These are phyloP conservation scores for Rosa lucieae DNA, from an alignment of 306 rosid genomes.

Conservation along the genomic window DNA sequence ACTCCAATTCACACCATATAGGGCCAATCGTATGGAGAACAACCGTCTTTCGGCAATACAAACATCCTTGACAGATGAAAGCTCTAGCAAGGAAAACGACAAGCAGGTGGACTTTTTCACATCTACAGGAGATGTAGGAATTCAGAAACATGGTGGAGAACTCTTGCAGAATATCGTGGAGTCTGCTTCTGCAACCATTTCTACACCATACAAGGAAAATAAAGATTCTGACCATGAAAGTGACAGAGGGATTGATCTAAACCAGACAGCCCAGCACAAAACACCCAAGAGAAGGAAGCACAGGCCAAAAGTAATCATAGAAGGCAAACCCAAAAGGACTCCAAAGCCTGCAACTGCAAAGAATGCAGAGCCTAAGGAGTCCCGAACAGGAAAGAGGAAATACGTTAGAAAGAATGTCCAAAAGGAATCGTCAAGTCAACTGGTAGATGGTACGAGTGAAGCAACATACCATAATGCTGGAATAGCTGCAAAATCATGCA, in stretches of 20 bases:
- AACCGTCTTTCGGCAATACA: conserved; percentile 27
- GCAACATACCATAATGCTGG: conserved; percentile 23
- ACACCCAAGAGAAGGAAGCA: conserved; percentile 68
- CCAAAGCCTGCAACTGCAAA: conserved; percentile 46
- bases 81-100: conserved; percentile 46
- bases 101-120: conserved; percentile 35
- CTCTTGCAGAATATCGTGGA: conserved; percentile 62
- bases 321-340: conserved; percentile 60
- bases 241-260: conserved; percentile 55
- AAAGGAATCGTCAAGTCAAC: conserved; percentile 46
- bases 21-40: conserved; percentile 28
- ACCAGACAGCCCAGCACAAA: conserved; percentile 74
- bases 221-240: conserved; percentile 36
- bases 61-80: conserved; percentile 39
- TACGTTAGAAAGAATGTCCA: conserved; percentile 37
- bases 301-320: conserved; percentile 85
- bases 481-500: conserved; percentile 50
- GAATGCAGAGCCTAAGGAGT: conserved; percentile 38
- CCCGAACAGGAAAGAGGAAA: conserved; percentile 58
- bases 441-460: conserved; percentile 31
- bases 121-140: conserved; percentile 37
- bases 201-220: conserved; percentile 34
- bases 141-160: conserved; percentile 43
- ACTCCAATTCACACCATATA: conserved; percentile 38
- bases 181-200: conserved; percentile 55